Conservation (phyloP, 176 grass and related monocot species). For the Aegilops speltoides region DNA sequence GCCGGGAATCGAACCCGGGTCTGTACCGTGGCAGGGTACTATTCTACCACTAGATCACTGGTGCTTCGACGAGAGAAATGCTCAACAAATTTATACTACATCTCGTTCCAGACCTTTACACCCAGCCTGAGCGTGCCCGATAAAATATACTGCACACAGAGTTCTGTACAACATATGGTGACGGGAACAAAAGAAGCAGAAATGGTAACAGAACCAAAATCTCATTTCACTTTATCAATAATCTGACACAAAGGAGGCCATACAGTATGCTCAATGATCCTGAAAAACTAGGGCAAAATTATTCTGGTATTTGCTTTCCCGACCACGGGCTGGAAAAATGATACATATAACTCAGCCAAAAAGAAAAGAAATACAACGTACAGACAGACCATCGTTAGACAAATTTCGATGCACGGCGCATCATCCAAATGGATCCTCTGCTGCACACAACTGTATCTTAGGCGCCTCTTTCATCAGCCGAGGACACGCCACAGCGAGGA, state of each 20-base stretch:
- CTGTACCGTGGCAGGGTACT: conserved; percentile 83
- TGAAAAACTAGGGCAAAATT: conserved; percentile 32
- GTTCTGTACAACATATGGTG: not conserved
- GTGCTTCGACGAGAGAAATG: not conserved
- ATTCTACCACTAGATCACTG: conserved; percentile 85
- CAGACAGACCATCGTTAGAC: conserved; percentile 37
- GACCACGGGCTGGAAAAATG: conserved; percentile 21
- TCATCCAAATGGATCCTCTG: conserved; percentile 28
- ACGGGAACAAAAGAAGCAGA: not conserved
- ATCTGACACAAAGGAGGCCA: not conserved
- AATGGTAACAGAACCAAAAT: not conserved
- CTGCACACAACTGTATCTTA: conserved; percentile 27
- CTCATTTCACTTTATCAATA: not conserved
- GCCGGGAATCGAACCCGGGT: conserved; percentile 64
- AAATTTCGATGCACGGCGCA: conserved; percentile 28
- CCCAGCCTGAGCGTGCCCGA: too few relatives aligned
- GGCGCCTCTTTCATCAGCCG: conserved; percentile 29
- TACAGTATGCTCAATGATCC: not conserved
- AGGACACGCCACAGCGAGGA: conserved; percentile 22
- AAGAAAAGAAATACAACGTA: conserved; percentile 49
- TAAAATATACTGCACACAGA: too few relatives aligned
- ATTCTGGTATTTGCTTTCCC: conserved; percentile 35
- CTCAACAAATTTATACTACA: too few relatives aligned
- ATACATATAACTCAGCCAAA: conserved; percentile 52
- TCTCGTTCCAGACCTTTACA: too few relatives aligned